Percentiles rank a stretch among this genome's conserved stretches.
phyloP scores from a whole-genome alignment of 208 protist species.

The Angomonas deanei region DNA sequence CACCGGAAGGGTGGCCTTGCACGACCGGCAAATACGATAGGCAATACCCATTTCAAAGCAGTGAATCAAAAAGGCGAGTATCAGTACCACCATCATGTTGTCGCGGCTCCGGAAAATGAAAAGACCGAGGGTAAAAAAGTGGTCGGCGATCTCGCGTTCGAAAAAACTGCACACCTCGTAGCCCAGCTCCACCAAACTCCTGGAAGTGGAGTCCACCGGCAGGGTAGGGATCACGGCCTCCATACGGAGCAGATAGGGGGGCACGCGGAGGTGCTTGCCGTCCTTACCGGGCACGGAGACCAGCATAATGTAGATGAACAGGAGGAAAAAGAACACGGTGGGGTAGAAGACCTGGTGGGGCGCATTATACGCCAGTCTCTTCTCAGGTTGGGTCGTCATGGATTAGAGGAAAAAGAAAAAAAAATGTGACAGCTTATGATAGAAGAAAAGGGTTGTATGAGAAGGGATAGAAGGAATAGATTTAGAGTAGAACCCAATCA shows the following conservation, averaged over 20 bases:
- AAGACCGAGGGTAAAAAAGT: background rate
- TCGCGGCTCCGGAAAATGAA: background rate
- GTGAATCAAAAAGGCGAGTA: background rate
- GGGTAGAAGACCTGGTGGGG: background rate
- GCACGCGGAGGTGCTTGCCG: background rate
- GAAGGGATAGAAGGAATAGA: too few relatives aligned
- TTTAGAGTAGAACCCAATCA: too few relatives aligned
- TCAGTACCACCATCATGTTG: background rate
- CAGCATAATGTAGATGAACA: conserved; percentile 6
- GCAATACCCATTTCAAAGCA: background rate
- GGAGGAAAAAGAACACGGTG: background rate
- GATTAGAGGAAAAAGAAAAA: too few relatives aligned
- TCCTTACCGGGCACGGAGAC: background rate
- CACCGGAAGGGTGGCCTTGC: background rate
- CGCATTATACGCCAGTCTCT: background rate
- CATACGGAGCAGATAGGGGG: background rate
- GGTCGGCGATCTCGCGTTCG: background rate
- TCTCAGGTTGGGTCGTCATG: too few relatives aligned
- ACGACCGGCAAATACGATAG: background rate
- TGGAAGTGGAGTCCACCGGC: background rate
- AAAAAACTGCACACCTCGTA: background rate
- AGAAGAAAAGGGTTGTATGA: too few relatives aligned
- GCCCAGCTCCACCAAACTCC: background rate
- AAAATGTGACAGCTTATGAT: too few relatives aligned
- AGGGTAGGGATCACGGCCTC: background rate